phyloP scores from a whole-genome alignment of 306 rosid species.

The Mimosa bimucronata region DNA sequence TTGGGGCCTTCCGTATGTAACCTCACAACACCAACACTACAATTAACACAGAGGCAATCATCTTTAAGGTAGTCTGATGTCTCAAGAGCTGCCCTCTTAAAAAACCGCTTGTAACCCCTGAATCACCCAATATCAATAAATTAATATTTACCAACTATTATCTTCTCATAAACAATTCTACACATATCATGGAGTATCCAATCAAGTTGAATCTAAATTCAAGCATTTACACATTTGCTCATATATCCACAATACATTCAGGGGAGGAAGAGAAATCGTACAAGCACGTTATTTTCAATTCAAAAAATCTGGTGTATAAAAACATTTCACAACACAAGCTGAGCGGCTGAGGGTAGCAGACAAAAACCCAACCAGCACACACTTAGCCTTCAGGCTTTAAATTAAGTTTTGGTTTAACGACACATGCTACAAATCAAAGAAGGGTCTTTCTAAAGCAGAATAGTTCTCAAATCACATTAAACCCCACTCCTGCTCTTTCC shows the following conservation, averaged over 20 bases:
- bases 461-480: constrained; percentile 26
- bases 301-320: neutral
- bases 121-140: constrained; percentile 36
- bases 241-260: neutral
- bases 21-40: constrained; percentile 88
- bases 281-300: neutral
- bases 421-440: neutral
- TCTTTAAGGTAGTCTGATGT: constrained; percentile 82
- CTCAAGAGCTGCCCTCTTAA: constrained; percentile 73
- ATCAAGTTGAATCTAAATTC: neutral
- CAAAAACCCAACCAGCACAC: neutral
- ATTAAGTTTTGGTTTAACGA: neutral
- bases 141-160: constrained; percentile 14
- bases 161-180: constrained; percentile 9
- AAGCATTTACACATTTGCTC: neutral
- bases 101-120: constrained; percentile 92
- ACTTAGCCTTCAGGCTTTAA: neutral
- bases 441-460: neutral
- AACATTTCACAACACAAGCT: neutral
- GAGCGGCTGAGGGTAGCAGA: neutral
- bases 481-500: constrained; percentile 9
- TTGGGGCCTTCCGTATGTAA: constrained; percentile 78
- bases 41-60: constrained; percentile 73
- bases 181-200: neutral
- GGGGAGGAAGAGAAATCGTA: neutral